These are phyloP conservation scores for Aspergillus sp. DNA, from an alignment of 2,329 filamentous ascomycete genomes.

Conservation along the genomic window DNA sequence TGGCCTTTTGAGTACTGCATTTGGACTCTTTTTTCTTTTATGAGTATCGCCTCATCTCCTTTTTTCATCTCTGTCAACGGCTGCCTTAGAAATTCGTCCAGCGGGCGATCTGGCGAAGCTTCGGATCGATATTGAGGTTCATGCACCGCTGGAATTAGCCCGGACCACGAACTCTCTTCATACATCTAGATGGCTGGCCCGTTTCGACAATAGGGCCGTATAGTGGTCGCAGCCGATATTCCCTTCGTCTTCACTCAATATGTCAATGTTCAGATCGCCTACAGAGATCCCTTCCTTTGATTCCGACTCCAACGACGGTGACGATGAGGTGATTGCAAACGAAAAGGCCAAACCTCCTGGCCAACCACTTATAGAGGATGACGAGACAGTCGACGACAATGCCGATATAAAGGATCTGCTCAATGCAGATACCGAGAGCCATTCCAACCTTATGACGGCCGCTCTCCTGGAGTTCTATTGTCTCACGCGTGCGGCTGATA, in stretches of 20 bases:
- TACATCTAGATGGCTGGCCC: constrained; percentile 12
- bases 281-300: constrained; percentile 45
- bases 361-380: constrained; percentile 7
- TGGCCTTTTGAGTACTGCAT: background rate
- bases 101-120: background rate
- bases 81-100: background rate
- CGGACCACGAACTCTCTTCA: background rate
- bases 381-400: constrained; percentile 2
- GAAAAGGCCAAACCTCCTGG: constrained; percentile 1
- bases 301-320: constrained; percentile 34
- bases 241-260: constrained; percentile 22
- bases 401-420: constrained; percentile 29
- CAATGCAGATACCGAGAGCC: constrained; percentile 40
- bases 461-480: constrained; percentile 53
- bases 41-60: background rate
- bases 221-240: background rate
- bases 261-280: constrained; percentile 48
- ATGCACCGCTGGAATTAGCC: background rate
- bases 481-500: constrained; percentile 47
- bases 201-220: constrained; percentile 1
- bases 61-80: background rate
- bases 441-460: constrained; percentile 48
- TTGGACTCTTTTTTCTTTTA: background rate
- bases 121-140: background rate
- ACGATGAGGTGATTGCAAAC: constrained; percentile 21